Evolutionary conservation across 2,329 filamentous ascomycete species (phyloP).

Genomic region (Colletotrichum echinochloae): DNA sequence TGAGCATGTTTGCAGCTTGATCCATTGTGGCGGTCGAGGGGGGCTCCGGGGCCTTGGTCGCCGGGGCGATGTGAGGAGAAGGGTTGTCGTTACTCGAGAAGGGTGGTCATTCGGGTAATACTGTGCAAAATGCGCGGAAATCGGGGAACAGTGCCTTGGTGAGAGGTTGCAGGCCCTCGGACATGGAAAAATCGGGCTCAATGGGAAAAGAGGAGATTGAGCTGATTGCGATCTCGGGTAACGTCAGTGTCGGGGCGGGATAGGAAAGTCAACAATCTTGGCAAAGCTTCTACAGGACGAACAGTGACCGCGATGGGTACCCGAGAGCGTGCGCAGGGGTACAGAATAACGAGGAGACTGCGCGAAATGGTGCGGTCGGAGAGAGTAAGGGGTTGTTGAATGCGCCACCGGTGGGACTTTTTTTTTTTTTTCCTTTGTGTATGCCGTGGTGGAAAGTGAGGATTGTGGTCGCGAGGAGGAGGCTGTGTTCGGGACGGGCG

Average conservation of each 20-base stretch:
- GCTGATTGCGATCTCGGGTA: neutral
- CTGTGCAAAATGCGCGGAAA: neutral
- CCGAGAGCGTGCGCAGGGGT: neutral
- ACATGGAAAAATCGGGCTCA: constrained; percentile 9
- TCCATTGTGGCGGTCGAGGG: constrained; percentile 30
- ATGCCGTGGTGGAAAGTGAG: neutral
- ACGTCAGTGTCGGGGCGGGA: neutral
- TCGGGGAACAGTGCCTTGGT: neutral
- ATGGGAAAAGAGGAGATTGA: neutral
- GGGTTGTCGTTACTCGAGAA: constrained; percentile 23
- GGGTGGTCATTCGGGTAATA: constrained; percentile 29
- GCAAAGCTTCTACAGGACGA: constrained; percentile 21
- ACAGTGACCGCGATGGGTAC: neutral
- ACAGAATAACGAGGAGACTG: neutral
- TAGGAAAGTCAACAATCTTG: constrained; percentile 38
- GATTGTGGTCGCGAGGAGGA: constrained; percentile 15
- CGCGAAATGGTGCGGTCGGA: neutral
- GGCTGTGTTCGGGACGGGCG: constrained; percentile 31
- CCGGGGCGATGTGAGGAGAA: constrained; percentile 27
- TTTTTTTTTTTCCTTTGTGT: neutral
- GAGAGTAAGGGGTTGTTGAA: constrained; percentile 5
- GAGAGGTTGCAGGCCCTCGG: neutral
- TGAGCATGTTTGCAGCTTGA: constrained; percentile 31
- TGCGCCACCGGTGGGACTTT: neutral
- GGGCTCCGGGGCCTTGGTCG: constrained; percentile 32